Percentiles rank a stretch among this genome's conserved stretches.
phyloP scores from a whole-genome alignment of 2,329 filamentous ascomycete species.

The Colletotrichum musicola region DNA sequence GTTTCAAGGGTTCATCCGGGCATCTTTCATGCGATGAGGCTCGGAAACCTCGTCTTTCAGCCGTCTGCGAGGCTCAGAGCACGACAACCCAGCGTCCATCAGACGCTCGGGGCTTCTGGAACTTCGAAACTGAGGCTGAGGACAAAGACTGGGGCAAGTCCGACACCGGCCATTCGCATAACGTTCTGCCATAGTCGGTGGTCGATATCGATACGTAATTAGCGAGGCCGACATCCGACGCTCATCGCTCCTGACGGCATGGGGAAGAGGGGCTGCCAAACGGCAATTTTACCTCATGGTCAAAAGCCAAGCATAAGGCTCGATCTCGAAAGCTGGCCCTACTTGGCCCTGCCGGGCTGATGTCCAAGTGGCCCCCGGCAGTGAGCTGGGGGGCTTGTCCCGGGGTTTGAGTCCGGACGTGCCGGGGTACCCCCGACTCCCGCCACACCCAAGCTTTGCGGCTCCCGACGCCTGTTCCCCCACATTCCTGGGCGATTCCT shows the following conservation, averaged over 20 bases:
- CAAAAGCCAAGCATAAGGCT: slow-evolving; percentile 20
- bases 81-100: background rate
- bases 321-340: background rate
- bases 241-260: background rate
- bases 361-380: background rate
- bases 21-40: slow-evolving; percentile 9
- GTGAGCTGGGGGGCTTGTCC: background rate
- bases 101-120: background rate
- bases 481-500: slow-evolving; percentile 23
- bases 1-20: slow-evolving; percentile 13
- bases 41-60: no score
- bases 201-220: background rate
- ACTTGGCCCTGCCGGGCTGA: slow-evolving; percentile 21
- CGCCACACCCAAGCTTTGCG: slow-evolving; percentile 24
- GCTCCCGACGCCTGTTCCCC: slow-evolving; percentile 24
- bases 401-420: background rate
- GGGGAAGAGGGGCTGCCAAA: background rate
- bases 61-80: background rate
- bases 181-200: background rate
- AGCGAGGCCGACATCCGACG: background rate
- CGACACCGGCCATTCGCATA: background rate
- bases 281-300: background rate
- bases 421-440: slow-evolving; percentile 11
- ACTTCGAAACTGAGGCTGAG: background rate
- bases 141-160: background rate